A percentile compares a stretch with the other conserved stretches of the same genome.
These are phyloP conservation scores for Wickerhamomyces sp. DNA, from an alignment of 1,139 yeast genomes.

Conservation along the genomic window DNA sequence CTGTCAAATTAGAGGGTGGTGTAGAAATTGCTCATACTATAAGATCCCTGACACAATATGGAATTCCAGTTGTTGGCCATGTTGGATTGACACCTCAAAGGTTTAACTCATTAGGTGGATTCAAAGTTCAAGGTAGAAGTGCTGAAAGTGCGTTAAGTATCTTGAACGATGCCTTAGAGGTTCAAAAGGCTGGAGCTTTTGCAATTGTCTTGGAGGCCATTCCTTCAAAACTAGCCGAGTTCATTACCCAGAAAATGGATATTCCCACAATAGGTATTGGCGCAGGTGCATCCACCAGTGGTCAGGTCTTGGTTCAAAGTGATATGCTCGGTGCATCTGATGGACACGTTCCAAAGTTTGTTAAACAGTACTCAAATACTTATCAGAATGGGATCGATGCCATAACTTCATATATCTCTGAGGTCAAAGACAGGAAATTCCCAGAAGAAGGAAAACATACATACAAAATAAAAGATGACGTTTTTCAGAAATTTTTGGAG, in stretches of 20 bases:
- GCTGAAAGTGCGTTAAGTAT: constrained; percentile 53
- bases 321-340: constrained; percentile 79
- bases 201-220: constrained; percentile 78
- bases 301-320: constrained; percentile 85
- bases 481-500: constrained; percentile 43
- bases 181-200: constrained; percentile 78
- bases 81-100: constrained; percentile 91
- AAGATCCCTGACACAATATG: constrained; percentile 49
- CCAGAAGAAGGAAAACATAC: constrained; percentile 65
- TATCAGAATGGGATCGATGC: constrained; percentile 48
- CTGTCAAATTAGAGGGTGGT: constrained; percentile 88
- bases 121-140: constrained; percentile 73
- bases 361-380: constrained; percentile 60
- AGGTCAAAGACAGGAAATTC: constrained; percentile 49
- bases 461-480: constrained; percentile 65
- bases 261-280: constrained; percentile 96
- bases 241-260: constrained; percentile 51
- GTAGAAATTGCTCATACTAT: constrained; percentile 46
- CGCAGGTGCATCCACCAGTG: constrained; percentile 80
- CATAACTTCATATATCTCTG: constrained; percentile 48
- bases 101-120: constrained; percentile 77
- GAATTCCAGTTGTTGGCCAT: constrained; percentile 91
- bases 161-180: constrained; percentile 58
- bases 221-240: constrained; percentile 67
- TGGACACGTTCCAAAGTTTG: constrained; percentile 63